Evolutionary conservation across 1,284 basidiomycete species (phyloP), one percentile per base, ranked within the genome.

Genomic region (Ganoderma lucidum): DNA sequence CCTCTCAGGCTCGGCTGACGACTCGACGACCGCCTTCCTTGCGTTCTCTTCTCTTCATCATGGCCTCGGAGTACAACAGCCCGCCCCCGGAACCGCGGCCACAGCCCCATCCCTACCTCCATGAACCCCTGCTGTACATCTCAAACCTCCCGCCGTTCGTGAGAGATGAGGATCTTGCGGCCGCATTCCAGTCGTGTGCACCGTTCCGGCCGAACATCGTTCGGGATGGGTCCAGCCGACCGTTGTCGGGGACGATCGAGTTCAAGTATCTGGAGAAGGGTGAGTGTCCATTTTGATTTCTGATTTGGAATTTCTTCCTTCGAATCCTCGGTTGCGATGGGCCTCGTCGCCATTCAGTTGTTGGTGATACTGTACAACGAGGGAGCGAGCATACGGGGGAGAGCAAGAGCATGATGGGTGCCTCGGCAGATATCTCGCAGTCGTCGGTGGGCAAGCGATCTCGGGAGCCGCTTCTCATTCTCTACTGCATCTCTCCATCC

Each of bases 261-360:
- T 94, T 94, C 83, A 92, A 87, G 79, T 90, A 86, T 76, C 82
- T 92, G 58, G 91, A 92, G 78, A 93, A 90, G 85, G 93, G 93
- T 93, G 74, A 78, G 86, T 79, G 37, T 39, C 48, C 35, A 41
- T 23, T 71, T 56, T 59, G 61, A 67, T 56, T 32, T 63, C 51
- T 51, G 35, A 51, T 37, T 37, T 48, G 8, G 55, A 66, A 55
- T 30, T 17, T 62, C 8, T 39, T 28, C 19, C 45, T n/a, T 9
- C 44, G 37, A 62, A 39, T 39, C 9, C 12, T 59, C 55, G 32
- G 17, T 10, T n/a, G n/a, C 41, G 59, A 28, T 10, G 19, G n/a
- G 3, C 12, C 19, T 3, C 14, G 23, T 19, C n/a, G 6, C 15
- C 23, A 61, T 42, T 28, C 4, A 30, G 39, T 30, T 23, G 3